phyloP scores from a whole-genome alignment of 768 basidiomycete species.

The Hypsizygus marmoreus region DNA sequence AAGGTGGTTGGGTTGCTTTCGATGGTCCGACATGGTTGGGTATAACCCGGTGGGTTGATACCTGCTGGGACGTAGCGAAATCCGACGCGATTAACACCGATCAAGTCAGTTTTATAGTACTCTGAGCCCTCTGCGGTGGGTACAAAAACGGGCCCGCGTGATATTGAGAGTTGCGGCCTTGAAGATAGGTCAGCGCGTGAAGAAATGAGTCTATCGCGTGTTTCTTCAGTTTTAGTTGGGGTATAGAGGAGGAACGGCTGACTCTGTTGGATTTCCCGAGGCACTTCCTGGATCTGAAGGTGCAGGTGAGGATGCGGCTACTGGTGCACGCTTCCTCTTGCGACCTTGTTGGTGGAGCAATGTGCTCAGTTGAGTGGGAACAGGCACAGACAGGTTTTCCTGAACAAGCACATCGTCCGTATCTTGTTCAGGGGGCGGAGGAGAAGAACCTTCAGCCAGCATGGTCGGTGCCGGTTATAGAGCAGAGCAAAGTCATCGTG shows the following conservation, averaged over 20 bases:
- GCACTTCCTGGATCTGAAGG: constrained; percentile 53
- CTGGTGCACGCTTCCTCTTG: constrained; percentile 60
- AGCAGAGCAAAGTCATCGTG: too few relatives aligned
- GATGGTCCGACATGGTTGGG: constrained; percentile 73
- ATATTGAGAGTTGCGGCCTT: constrained; percentile 70
- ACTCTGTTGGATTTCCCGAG: constrained; percentile 41
- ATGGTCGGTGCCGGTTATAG: constrained; percentile 17
- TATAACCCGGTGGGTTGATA: constrained; percentile 58
- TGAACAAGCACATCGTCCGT: constrained; percentile 17
- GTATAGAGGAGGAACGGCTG: constrained; percentile 13
- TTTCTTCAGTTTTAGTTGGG: constrained; percentile 9
- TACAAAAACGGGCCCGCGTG: constrained; percentile 71
- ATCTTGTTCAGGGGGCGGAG: constrained; percentile 29
- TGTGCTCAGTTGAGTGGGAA: constrained; percentile 4
- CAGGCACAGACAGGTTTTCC: constrained; percentile 4
- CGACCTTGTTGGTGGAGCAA: constrained; percentile 33
- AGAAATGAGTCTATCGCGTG: constrained; percentile 48
- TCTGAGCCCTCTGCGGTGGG: constrained; percentile 56
- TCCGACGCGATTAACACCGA: constrained; percentile 74
- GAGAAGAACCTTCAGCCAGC: constrained; percentile 35
- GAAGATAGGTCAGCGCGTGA: constrained; percentile 70
- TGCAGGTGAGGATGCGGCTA: constrained; percentile 55
- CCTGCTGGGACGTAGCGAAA: constrained; percentile 84
- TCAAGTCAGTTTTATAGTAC: constrained; percentile 68
- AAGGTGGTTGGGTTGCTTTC: constrained; percentile 71